A percentile compares a stretch with the other conserved stretches of the same genome.
These are phyloP conservation scores for Epichloe elymi DNA, from an alignment of 2,329 filamentous ascomycete species.

Conservation along the genomic window DNA sequence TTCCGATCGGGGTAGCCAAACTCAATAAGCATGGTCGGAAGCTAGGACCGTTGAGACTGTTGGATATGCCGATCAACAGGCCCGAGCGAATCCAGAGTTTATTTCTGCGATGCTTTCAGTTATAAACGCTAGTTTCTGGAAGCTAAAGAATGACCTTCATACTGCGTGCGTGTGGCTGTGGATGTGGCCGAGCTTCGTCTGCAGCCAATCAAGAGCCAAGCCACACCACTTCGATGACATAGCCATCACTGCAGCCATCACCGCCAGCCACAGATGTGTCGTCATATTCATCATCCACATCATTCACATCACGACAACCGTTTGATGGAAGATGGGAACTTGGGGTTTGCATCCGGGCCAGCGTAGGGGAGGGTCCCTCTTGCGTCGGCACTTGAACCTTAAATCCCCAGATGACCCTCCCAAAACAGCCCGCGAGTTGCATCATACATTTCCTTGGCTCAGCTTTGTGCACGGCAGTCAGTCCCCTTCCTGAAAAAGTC, in stretches of 20 bases:
- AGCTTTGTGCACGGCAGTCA: no score
- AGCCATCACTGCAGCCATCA: not conserved
- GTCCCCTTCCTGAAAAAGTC: no score
- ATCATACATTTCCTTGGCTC: not conserved
- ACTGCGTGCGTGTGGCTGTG: not conserved
- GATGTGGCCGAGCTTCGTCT: not conserved
- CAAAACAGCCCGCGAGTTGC: not conserved
- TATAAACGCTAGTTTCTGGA: no score
- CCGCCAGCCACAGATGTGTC: constrained; percentile 3
- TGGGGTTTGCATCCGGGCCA: not conserved
- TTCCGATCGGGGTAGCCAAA: not conserved
- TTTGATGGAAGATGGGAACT: not conserved
- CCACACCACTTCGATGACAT: not conserved
- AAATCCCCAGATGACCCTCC: not conserved
- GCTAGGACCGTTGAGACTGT: not conserved
- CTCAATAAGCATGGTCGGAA: not conserved
- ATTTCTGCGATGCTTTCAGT: no score
- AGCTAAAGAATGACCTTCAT: no score
- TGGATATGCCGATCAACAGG: not conserved
- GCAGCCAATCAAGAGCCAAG: not conserved
- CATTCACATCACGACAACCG: not conserved
- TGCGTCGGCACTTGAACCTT: not conserved
- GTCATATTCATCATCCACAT: not conserved
- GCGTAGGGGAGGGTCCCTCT: not conserved
- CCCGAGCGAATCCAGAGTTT: no score